These are phyloP conservation scores for Pholiota molesta DNA, from an alignment of 768 basidiomycete genomes.

Conservation along the genomic window DNA sequence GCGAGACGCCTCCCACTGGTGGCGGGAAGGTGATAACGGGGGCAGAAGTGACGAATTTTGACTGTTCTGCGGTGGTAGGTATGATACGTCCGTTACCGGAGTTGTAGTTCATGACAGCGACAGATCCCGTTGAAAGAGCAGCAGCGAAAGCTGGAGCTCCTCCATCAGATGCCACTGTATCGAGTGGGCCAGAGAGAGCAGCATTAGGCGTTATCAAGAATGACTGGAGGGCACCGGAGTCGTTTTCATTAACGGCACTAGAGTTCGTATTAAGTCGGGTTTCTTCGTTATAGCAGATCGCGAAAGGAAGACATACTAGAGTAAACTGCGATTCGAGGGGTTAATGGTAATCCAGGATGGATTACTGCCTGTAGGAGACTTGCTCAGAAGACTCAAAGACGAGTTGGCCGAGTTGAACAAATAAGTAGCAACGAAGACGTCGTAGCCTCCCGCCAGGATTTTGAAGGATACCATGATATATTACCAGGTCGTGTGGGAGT, in stretches of 20 bases:
- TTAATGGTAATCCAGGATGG: constrained; percentile 65
- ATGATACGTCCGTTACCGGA: constrained; percentile 62
- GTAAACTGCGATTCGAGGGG: constrained; percentile 56
- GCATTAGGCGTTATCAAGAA: constrained; percentile 45
- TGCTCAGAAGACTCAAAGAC: constrained; percentile 48
- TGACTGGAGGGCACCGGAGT: constrained; percentile 2
- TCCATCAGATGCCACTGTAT: constrained; percentile 54
- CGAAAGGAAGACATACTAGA: constrained; percentile 51
- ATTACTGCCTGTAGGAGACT: constrained; percentile 51
- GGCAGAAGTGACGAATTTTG: constrained; percentile 36
- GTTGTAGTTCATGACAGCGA: constrained; percentile 64
- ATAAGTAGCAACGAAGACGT: constrained; percentile 63
- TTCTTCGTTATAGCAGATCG: background rate
- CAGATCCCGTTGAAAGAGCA: constrained; percentile 55
- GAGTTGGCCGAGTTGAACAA: constrained; percentile 56
- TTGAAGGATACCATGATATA: constrained; percentile 63
- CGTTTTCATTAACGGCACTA: constrained; percentile 65
- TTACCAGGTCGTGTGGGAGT: background rate
- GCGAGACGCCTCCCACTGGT: constrained; percentile 44
- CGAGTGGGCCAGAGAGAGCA: constrained; percentile 64
- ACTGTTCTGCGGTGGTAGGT: constrained; percentile 43
- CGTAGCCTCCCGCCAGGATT: constrained; percentile 71
- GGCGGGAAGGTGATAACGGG: constrained; percentile 57
- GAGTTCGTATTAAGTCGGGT: constrained; percentile 9
- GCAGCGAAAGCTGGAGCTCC: constrained; percentile 52